phyloP scores from a whole-genome alignment of 2,329 filamentous ascomycete genomes.

The Stagonosporopsis chrysanthemi region DNA sequence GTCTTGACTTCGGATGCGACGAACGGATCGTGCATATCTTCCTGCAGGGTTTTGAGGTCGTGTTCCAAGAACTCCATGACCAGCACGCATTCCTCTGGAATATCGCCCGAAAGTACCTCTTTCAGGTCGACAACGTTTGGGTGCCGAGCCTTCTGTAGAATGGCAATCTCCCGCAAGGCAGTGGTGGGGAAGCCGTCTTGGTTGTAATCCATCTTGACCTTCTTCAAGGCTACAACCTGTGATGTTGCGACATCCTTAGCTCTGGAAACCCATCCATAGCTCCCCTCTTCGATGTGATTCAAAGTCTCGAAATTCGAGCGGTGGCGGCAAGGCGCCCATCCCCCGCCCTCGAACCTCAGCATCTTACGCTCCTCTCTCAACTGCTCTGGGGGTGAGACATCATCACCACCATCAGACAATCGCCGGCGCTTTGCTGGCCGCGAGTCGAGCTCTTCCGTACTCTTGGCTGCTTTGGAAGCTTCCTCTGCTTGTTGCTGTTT shows the following conservation, averaged over 20 bases:
- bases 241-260: conserved; percentile 77
- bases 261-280: conserved; percentile 92
- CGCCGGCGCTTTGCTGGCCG: conserved; percentile 66
- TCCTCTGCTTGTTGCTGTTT: conserved; percentile 75
- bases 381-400: conserved; percentile 34
- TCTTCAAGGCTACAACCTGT: conserved; percentile 88
- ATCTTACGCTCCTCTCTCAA: conserved; percentile 60
- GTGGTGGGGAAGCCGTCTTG: conserved; percentile 90
- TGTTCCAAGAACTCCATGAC: conserved; percentile 98
- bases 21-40: conserved; percentile 94
- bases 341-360: conserved; percentile 72
- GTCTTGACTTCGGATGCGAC: conserved; percentile 92
- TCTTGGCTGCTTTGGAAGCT: conserved; percentile 39
- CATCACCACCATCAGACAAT: conserved; percentile 60
- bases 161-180: conserved; percentile 91
- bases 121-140: conserved; percentile 81
- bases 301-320: conserved; percentile 90
- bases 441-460: conserved; percentile 22
- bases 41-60: conserved; percentile 90
- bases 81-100: conserved; percentile 76
- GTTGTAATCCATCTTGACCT: conserved; percentile 80
- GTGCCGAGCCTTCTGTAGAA: conserved; percentile 80
- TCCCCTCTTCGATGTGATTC: conserved; percentile 97
- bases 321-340: conserved; percentile 76
- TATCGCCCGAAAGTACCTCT: conserved; percentile 82